These are phyloP conservation scores for Puccinellia tenuiflora DNA, from an alignment of 176 grass and related monocot genomes.

Conservation along the genomic window DNA sequence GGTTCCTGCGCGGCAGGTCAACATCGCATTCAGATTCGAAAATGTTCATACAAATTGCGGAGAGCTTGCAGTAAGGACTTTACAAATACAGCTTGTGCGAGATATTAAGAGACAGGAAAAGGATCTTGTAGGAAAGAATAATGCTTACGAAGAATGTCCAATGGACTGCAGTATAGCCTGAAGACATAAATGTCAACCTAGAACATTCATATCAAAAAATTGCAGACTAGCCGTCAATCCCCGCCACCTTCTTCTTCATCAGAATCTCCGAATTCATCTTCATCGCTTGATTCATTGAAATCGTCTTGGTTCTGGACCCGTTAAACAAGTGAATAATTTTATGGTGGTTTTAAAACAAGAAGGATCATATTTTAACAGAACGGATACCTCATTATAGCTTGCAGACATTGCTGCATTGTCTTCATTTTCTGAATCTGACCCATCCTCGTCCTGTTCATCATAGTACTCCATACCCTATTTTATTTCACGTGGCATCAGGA, in stretches of 20 bases:
- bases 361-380: background rate
- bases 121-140: background rate
- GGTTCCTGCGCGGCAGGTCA: too few species aligned
- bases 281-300: constrained; percentile 59
- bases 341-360: constrained; percentile 7
- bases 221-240: constrained; percentile 7
- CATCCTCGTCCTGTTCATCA: constrained; percentile 39
- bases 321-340: background rate
- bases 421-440: constrained; percentile 44
- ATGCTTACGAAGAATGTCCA: constrained; percentile 6
- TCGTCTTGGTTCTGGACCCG: constrained; percentile 38
- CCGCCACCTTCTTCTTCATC: constrained; percentile 7
- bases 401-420: background rate
- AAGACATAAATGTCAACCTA: background rate
- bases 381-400: constrained; percentile 39
- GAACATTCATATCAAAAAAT: constrained; percentile 12
- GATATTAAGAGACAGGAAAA: too few species aligned
- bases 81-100: too few species aligned
- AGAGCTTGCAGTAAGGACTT: too few species aligned
- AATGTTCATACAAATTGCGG: too few species aligned
- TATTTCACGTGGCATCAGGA: constrained; percentile 13
- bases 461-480: constrained; percentile 66
- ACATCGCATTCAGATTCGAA: too few species aligned
- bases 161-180: background rate
- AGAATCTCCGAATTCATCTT: constrained; percentile 18